Evolutionary conservation across 2,329 filamentous ascomycete genomes (phyloP), one percentile per base, ranked within the genome.

Genomic region (Parafenestella ontariensis): DNA sequence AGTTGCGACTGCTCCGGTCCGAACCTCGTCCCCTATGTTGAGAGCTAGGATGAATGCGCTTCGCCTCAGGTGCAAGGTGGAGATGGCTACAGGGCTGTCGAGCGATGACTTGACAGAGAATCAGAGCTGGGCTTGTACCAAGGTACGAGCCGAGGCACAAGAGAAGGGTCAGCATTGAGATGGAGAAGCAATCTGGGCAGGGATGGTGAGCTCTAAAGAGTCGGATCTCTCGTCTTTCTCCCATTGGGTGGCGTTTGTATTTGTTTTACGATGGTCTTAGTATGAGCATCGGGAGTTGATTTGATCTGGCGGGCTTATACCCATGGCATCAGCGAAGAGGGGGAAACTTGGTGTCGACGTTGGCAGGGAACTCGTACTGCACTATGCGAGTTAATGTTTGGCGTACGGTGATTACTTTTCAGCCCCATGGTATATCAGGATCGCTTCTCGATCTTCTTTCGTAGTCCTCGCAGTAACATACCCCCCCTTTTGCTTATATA

Each of bases 1-100:
- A 24, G 57, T 61, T 13, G 61, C 50, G 13, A 72, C 67, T 13
- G 69, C 67, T 24, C 67, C 69, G 8, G 58, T 70, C 13, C 59
- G 69, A 18, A 65, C 64, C 5, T 72, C 69, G 11, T 53, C 59
- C 39, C 55, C 65, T n/a, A 50, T 74, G 45, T 54, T 66, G 50
- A 64, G 56, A 39, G 70, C 71, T 1, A 64, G 70, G 43, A 59
- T 62, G 46, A 73, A 74, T 37, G 71, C 73, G 13, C 62, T 70
- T 21, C 61, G 65, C 15, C 23, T 71, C 15, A 62, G 70, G 31
- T 72, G 69, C 58, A 61, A 54, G 31, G 46, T 68, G 28, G 69
- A 72, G 48, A 62, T 48, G 24, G 56, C 58, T 7, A 43, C 62
- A 5, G 62, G 68, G 11, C 31, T 65, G 2, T 65, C 61, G 40